Percentiles rank a stretch among this genome's conserved stretches.
phyloP scores from a whole-genome alignment of 2,329 filamentous ascomycete genomes.

The Stemphylium lycopersici region DNA sequence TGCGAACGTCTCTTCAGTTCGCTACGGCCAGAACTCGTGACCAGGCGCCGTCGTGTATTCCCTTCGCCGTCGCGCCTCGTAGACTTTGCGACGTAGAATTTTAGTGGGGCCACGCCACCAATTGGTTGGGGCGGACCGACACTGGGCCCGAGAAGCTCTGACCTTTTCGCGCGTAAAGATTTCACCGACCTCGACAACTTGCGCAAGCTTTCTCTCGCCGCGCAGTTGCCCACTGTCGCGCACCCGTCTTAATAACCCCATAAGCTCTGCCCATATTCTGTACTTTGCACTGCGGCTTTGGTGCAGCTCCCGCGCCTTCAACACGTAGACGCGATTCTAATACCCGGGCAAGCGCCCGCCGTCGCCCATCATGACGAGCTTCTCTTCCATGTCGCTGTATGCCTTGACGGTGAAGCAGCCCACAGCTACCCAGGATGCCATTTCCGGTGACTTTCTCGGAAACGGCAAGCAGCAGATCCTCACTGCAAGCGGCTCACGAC shows the following conservation, averaged over 20 bases:
- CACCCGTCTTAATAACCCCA: constrained; percentile 1
- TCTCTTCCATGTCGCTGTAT: constrained; percentile 98
- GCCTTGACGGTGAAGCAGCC: constrained; percentile 94
- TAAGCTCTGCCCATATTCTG: background rate
- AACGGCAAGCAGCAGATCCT: constrained; percentile 98
- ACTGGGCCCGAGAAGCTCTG: constrained; percentile 21
- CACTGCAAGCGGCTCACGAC: constrained; percentile 86
- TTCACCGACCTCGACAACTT: constrained; percentile 8
- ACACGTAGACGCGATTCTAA: constrained; percentile 21
- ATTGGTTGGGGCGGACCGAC: constrained; percentile 20
- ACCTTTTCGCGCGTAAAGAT: constrained; percentile 13
- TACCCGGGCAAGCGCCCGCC: constrained; percentile 42
- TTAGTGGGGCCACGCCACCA: constrained; percentile 18
- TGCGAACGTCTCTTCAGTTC: background rate
- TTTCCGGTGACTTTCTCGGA: constrained; percentile 92
- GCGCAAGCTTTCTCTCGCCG: constrained; percentile 2
- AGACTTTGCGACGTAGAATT: constrained; percentile 25
- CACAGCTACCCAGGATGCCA: constrained; percentile 85
- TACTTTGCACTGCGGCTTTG: background rate
- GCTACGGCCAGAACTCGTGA: background rate
- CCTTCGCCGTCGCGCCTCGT: constrained; percentile 5
- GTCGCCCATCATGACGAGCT: constrained; percentile 81
- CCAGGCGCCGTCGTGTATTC: background rate
- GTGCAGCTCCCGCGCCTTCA: constrained; percentile 1
- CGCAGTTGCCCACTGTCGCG: constrained; percentile 10